These are phyloP conservation scores for Suillus occidentalis DNA, from an alignment of 768 basidiomycete species.

Conservation along the genomic window DNA sequence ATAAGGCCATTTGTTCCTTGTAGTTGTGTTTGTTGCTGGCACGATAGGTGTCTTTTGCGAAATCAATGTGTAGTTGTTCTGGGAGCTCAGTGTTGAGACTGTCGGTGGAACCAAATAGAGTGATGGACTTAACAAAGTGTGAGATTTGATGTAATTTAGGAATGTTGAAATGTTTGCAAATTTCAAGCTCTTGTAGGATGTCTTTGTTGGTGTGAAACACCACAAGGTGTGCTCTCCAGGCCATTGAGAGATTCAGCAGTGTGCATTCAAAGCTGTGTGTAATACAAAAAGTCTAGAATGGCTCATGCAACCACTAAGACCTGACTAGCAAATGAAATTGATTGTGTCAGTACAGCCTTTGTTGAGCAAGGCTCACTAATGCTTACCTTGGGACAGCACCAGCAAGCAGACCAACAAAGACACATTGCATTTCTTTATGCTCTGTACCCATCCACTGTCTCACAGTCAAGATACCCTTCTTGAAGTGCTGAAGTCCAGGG, in stretches of 20 bases:
- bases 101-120: slow-evolving; percentile 14
- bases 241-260: no score
- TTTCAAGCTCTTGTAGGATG: slow-evolving; percentile 28
- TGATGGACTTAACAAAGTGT: slow-evolving; percentile 30
- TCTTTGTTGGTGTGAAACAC: slow-evolving; percentile 15
- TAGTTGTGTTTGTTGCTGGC: not conserved
- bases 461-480: slow-evolving; percentile 38
- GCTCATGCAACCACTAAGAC: not conserved
- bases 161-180: slow-evolving; percentile 34
- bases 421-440: slow-evolving; percentile 37
- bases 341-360: slow-evolving; percentile 19
- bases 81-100: not conserved
- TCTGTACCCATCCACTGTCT: slow-evolving; percentile 47
- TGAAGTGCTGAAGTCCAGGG: no score
- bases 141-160: slow-evolving; percentile 35
- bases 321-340: slow-evolving; percentile 32
- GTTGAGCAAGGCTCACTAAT: slow-evolving; percentile 16
- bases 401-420: slow-evolving; percentile 33
- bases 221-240: no score
- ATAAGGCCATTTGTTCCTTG: not conserved
- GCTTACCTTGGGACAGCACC: slow-evolving; percentile 19
- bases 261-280: no score
- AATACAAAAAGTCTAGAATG: no score
- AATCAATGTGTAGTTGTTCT: not conserved
- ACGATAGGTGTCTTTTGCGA: not conserved